Conservation (phyloP, 495 filamentous ascomycete species). For the Aspergillus homomorphus region DNA sequence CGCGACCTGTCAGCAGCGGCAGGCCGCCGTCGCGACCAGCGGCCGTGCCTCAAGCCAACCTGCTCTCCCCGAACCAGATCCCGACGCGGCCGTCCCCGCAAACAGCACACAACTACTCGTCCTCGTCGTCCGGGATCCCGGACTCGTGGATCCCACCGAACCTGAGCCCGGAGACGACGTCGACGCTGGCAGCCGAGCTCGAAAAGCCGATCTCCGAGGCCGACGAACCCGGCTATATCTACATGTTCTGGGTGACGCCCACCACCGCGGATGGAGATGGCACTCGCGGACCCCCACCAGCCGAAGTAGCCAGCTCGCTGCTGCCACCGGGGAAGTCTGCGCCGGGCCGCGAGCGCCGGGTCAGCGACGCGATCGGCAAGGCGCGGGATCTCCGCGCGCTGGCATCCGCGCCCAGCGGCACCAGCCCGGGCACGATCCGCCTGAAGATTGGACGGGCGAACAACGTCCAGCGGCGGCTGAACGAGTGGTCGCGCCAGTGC, state of each 20-base stretch:
- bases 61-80: constrained; percentile 8
- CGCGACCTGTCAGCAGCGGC: constrained; percentile 8
- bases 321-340: constrained; percentile 44
- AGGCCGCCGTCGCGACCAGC: background rate
- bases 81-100: constrained; percentile 7
- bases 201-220: constrained; percentile 72
- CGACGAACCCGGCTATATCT: constrained; percentile 92
- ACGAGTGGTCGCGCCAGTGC: constrained; percentile 92
- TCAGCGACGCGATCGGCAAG: constrained; percentile 61
- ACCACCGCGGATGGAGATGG: constrained; percentile 38
- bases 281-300: constrained; percentile 41
- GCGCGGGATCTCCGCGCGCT: constrained; percentile 51
- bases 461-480: constrained; percentile 87
- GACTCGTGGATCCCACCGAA: constrained; percentile 64
- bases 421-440: constrained; percentile 54
- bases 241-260: constrained; percentile 89
- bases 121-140: constrained; percentile 20
- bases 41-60: constrained; percentile 9
- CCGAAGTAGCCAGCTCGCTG: constrained; percentile 57
- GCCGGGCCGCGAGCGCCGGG: constrained; percentile 46
- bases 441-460: constrained; percentile 90
- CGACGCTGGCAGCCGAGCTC: constrained; percentile 67
- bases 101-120: constrained; percentile 11
- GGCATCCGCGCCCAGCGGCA: constrained; percentile 28
- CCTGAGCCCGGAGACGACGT: constrained; percentile 62